Evolutionary conservation across 805 yeast genomes (phyloP).

Genomic region (Wickerhamiella parazyma): DNA sequence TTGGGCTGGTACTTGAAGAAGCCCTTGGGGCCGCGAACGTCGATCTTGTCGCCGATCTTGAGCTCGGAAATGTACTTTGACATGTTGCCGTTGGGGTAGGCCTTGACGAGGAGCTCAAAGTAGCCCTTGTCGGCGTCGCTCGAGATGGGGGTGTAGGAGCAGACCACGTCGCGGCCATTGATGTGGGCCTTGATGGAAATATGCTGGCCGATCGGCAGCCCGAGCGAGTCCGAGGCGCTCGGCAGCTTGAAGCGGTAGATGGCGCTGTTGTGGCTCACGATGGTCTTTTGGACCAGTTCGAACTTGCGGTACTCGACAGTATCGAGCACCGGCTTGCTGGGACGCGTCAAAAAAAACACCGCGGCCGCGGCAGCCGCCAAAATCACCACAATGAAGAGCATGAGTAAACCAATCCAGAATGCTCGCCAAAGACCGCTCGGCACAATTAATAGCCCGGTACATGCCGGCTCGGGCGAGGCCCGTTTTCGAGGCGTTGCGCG

Average conservation of each 20-base stretch:
- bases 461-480: conserved; percentile 46
- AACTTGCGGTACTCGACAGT: conserved; percentile 58
- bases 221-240: conserved; percentile 54
- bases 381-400: background rate
- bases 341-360: background rate
- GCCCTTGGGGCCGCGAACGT: conserved; percentile 72
- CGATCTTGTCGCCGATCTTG: conserved; percentile 64
- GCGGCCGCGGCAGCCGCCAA: background rate
- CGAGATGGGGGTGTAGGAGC: conserved; percentile 86
- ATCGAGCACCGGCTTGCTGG: conserved; percentile 36
- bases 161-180: conserved; percentile 63
- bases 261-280: conserved; percentile 68
- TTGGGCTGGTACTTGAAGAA: conserved; percentile 70
- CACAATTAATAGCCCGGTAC: conserved; percentile 53
- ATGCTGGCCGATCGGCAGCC: conserved; percentile 91
- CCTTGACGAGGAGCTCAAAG: conserved; percentile 72
- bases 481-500: conserved; percentile 48
- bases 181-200: conserved; percentile 65
- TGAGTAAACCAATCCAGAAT: conserved; percentile 24
- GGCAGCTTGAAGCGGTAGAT: conserved; percentile 73
- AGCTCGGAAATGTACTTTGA: conserved; percentile 60
- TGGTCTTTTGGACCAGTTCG: conserved; percentile 64
- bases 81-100: conserved; percentile 75
- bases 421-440: conserved; percentile 41
- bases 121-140: conserved; percentile 55